Evolutionary conservation across 2,329 filamentous ascomycete genomes (phyloP).

Genomic region (Diplodia intermedia): DNA sequence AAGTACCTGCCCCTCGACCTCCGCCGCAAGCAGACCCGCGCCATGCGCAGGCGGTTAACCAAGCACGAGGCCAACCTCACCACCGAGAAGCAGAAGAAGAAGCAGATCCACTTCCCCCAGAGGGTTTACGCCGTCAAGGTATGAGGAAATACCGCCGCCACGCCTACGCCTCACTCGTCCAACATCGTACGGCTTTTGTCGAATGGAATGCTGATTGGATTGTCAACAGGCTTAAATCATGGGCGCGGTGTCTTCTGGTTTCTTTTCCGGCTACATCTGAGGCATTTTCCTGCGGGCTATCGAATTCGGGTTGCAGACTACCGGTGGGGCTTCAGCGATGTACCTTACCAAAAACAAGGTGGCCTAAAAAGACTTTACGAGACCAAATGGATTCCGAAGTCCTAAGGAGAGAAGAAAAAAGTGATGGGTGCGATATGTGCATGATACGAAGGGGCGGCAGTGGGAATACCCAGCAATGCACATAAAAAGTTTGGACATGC

Average conservation of each 20-base stretch:
- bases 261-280: constrained; percentile 32
- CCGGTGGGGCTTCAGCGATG: constrained; percentile 28
- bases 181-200: neutral
- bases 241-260: constrained; percentile 31
- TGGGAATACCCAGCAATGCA: constrained; percentile 33
- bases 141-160: constrained; percentile 38
- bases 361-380: constrained; percentile 33
- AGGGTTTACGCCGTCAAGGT: constrained; percentile 99
- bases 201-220: constrained; percentile 13
- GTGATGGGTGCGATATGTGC: constrained; percentile 29
- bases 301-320: constrained; percentile 29
- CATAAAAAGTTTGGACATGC: constrained; percentile 28
- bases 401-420: constrained; percentile 14
- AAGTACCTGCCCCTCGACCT: constrained; percentile 99
- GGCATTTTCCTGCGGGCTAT: constrained; percentile 33
- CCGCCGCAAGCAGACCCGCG: constrained; percentile 96
- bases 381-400: constrained; percentile 30
- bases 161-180: neutral
- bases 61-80: constrained; percentile 84
- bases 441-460: constrained; percentile 22
- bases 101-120: constrained; percentile 93
- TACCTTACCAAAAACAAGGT: constrained; percentile 33
- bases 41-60: constrained; percentile 93
- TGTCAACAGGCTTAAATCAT: constrained; percentile 25
- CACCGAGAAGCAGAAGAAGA: constrained; percentile 97